Percentiles rank a stretch among this genome's conserved stretches.
These are phyloP conservation scores for Henningerozyma blattae DNA, from an alignment of 805 yeast genomes.

Conservation along the genomic window DNA sequence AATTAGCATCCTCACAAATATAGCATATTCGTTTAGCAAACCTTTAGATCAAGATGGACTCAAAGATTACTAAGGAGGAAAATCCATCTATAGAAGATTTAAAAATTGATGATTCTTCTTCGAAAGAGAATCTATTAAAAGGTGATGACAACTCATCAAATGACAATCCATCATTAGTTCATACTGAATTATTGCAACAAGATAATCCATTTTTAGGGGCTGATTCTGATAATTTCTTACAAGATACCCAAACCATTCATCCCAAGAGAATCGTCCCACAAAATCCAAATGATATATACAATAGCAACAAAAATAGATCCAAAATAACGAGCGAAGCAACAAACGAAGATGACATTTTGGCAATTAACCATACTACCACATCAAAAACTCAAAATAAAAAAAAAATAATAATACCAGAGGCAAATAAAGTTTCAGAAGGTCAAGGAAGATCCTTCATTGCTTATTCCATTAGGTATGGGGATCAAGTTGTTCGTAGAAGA, in stretches of 20 bases:
- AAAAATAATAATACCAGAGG: slow-evolving; percentile 18
- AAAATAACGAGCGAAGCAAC: neutral
- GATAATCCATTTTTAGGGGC: slow-evolving; percentile 14
- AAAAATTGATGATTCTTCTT: too few species aligned
- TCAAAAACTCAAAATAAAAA: too few species aligned
- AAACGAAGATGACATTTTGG: neutral
- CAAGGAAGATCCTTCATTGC: slow-evolving; percentile 37
- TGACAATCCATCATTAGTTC: too few species aligned
- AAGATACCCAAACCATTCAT: too few species aligned
- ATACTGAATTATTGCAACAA: slow-evolving; percentile 12
- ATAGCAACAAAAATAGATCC: neutral
- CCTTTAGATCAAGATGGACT: too few species aligned
- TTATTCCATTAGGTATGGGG: slow-evolving; percentile 55
- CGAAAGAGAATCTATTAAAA: too few species aligned
- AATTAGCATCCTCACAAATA: too few species aligned
- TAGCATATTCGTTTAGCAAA: too few species aligned
- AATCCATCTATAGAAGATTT: too few species aligned
- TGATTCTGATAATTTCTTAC: neutral
- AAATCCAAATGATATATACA: neutral
- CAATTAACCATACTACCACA: neutral
- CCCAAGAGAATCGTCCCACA: neutral
- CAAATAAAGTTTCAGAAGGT: slow-evolving; percentile 21
- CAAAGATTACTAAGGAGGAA: too few species aligned
- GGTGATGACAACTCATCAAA: too few species aligned
- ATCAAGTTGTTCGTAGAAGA: slow-evolving; percentile 54